Percentiles rank a stretch among this genome's conserved stretches.
These are phyloP conservation scores for Neophaeococcomyces mojaviensis DNA, from an alignment of 2,329 filamentous ascomycete species.

Conservation along the genomic window DNA sequence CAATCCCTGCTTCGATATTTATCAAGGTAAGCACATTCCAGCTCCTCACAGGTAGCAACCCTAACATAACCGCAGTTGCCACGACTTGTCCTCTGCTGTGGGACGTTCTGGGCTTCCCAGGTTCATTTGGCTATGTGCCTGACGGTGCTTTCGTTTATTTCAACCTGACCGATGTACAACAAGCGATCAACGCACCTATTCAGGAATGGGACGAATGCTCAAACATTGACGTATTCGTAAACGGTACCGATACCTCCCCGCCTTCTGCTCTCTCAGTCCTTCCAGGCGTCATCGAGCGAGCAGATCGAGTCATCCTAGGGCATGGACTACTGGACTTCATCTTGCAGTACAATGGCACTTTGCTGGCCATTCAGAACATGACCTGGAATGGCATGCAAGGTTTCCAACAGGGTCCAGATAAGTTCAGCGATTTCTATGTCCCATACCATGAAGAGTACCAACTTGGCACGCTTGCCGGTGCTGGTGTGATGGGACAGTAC, in stretches of 20 bases:
- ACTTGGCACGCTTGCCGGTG: slow-evolving; percentile 46
- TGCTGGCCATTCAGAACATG: slow-evolving; percentile 72
- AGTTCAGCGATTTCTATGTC: slow-evolving; percentile 56
- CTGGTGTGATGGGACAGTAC: slow-evolving; percentile 61
- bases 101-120: slow-evolving; percentile 63
- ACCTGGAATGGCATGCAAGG: slow-evolving; percentile 67
- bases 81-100: slow-evolving; percentile 64
- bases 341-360: slow-evolving; percentile 59
- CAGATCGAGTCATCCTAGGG: slow-evolving; percentile 64
- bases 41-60: slow-evolving; percentile 66
- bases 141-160: slow-evolving; percentile 59
- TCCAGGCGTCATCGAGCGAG: slow-evolving; percentile 64
- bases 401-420: slow-evolving; percentile 53
- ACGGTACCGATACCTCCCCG: slow-evolving; percentile 35
- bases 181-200: slow-evolving; percentile 57
- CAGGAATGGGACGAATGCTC: slow-evolving; percentile 53
- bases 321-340: slow-evolving; percentile 66
- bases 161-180: slow-evolving; percentile 62
- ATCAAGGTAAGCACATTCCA: slow-evolving; percentile 42
- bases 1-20: slow-evolving; percentile 76
- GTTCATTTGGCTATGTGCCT: slow-evolving; percentile 57
- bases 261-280: slow-evolving; percentile 53
- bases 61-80: slow-evolving; percentile 48
- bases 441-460: slow-evolving; percentile 51
- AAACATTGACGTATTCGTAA: slow-evolving; percentile 38